phyloP scores from a whole-genome alignment of 768 basidiomycete genomes.

The Tulasnella sp. region DNA sequence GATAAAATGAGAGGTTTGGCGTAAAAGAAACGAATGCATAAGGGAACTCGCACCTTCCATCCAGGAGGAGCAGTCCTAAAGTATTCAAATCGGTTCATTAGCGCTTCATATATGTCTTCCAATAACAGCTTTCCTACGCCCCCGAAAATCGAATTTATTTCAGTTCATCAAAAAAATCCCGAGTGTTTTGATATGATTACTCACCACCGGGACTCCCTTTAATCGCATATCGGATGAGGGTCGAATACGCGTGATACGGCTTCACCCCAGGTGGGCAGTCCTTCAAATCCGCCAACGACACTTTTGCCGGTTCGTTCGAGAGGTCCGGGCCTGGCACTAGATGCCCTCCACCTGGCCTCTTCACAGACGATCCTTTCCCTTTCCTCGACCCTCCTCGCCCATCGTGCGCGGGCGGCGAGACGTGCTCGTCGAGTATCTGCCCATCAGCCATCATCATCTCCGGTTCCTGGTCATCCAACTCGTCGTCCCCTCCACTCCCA shows the following conservation, averaged over 20 bases:
- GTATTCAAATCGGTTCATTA: conserved; percentile 63
- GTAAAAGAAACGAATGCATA: background rate
- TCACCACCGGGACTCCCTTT: conserved; percentile 60
- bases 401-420: background rate
- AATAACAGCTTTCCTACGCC: conserved; percentile 58
- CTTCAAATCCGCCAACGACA: conserved; percentile 18
- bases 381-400: background rate
- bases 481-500: background rate
- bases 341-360: conserved; percentile 1
- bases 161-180: background rate
- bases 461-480: conserved; percentile 1
- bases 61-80: conserved; percentile 78
- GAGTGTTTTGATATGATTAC: background rate
- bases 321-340: background rate
- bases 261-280: conserved; percentile 85
- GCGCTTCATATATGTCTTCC: conserved; percentile 84
- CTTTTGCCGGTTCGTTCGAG: background rate
- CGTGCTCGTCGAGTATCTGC: background rate
- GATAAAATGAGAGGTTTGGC: background rate
- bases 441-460: conserved; percentile 17
- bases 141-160: background rate
- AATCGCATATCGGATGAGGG: conserved; percentile 87
- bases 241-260: conserved; percentile 87
- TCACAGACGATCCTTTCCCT: background rate
- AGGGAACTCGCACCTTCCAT: conserved; percentile 63